Base-by-base conservation (phyloP, 768 basidiomycete species). In the Nidularia sp. region DNA sequence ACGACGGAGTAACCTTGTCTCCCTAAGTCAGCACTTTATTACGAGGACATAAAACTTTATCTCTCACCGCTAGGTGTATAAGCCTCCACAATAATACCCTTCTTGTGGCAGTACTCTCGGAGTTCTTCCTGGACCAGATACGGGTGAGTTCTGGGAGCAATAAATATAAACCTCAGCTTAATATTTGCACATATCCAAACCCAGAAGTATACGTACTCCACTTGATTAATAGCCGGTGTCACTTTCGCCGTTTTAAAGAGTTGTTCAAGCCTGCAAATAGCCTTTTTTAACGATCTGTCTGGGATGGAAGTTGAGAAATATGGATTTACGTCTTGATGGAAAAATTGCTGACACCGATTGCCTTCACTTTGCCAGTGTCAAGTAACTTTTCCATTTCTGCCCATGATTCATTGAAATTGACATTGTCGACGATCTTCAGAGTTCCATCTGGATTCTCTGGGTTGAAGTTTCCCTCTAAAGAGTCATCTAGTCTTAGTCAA, bases 291-390 rank as follows among this genome's bases (percentile, higher is more conserved):
- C 25, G 4, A 29, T 29, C 1, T 3, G 25, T 29, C 25, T 29
- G 25, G 25, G 25, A 29, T 3, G 2, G 25, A 29, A 29, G 25
- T 29, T 29, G 6, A 42, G 42, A 1, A 32, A 6, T 15, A 42
- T 4, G 18, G 5, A 62, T 73, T 13, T 50, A 81, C 78, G 71
- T 81, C 57, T 81, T 79, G 51, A 81, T 66, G 4, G 78, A 80
- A 58, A 83, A 84, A 61, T 85, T 85, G 61, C 78, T 79, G 45
- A 85, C 79, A 0, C 82, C 81, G 53, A 83, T 79, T 1, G 79
- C 75, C 49, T 63, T 74, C 8, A 71, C 77, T 56, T 73, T 76
- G 0, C 77, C 77, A 10, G 70, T 72, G 29, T 67, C 68, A 33
- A 76, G 66, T 8, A 82, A 56, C 47, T 77, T 73, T 63, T 83